These are phyloP conservation scores for Trametes versicolor DNA, from an alignment of 1,284 basidiomycete genomes.

Conservation along the genomic window DNA sequence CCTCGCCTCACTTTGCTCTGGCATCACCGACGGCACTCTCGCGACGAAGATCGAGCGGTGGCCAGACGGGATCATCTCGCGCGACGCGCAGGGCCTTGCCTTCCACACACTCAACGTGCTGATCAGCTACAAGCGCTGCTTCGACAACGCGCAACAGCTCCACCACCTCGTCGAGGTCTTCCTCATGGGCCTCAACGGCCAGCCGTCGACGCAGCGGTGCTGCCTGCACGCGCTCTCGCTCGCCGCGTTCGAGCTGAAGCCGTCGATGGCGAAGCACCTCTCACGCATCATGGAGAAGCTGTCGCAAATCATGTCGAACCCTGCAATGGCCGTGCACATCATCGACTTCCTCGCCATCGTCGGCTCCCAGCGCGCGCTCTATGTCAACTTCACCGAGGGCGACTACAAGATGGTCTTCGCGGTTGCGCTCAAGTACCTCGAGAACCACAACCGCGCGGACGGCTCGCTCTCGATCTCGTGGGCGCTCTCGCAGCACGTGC, in stretches of 20 bases:
- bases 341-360: constrained; percentile 92
- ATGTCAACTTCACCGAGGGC: constrained; percentile 92
- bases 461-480: constrained; percentile 74
- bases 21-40: constrained; percentile 70
- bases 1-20: constrained; percentile 74
- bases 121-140: constrained; percentile 88
- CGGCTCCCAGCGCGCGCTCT: constrained; percentile 82
- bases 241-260: constrained; percentile 89
- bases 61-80: constrained; percentile 70
- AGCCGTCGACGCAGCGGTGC: constrained; percentile 87
- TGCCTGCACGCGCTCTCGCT: constrained; percentile 93
- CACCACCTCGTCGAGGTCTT: constrained; percentile 89
- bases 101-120: constrained; percentile 92
- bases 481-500: constrained; percentile 95
- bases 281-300: constrained; percentile 89
- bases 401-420: constrained; percentile 97
- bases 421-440: constrained; percentile 94
- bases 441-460: constrained; percentile 85
- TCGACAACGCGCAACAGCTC: constrained; percentile 69
- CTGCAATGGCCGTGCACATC: constrained; percentile 95
- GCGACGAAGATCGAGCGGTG: constrained; percentile 70
- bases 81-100: constrained; percentile 90
- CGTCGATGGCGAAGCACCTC: constrained; percentile 85
- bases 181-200: constrained; percentile 82
- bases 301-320: constrained; percentile 94